A percentile compares a stretch with the other conserved stretches of the same genome.
These are phyloP conservation scores for Strigomonas oncopelti DNA, from an alignment of 208 protist species.

Conservation along the genomic window DNA sequence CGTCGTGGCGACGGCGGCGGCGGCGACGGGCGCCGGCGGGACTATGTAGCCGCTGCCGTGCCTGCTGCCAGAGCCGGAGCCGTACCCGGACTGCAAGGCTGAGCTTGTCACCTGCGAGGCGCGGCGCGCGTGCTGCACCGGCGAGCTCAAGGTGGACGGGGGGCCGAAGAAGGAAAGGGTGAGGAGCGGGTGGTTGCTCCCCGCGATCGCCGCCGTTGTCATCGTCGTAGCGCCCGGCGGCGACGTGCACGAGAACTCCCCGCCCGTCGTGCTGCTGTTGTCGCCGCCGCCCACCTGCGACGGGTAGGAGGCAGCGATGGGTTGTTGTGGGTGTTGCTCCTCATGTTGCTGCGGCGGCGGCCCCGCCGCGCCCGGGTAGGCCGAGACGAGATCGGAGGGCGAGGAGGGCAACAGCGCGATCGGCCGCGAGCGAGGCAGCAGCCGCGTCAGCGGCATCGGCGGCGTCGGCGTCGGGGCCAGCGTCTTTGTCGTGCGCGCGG, in stretches of 20 bases:
- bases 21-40: no score
- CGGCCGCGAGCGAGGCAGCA: not conserved
- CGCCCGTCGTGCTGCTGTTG: slow-evolving; percentile 7
- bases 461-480: no score
- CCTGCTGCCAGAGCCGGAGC: not conserved
- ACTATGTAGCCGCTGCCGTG: not conserved
- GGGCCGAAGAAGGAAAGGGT: not conserved
- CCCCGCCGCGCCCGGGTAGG: not conserved
- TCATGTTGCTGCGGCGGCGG: slow-evolving; percentile 16
- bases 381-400: not conserved
- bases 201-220: not conserved
- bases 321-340: slow-evolving; percentile 8
- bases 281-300: not conserved
- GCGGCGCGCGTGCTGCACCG: not conserved
- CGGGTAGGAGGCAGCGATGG: not conserved
- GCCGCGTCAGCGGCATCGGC: not conserved
- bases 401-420: not conserved
- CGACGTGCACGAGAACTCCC: not conserved
- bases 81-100: not conserved
- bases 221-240: slow-evolving; percentile 2
- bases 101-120: not conserved
- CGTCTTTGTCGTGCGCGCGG: no score
- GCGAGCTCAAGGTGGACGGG: slow-evolving; percentile 11
- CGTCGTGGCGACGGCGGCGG: no score
- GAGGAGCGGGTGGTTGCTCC: not conserved